These are phyloP conservation scores for Leucosporidium yakuticum DNA, from an alignment of 768 basidiomycete species.

Conservation along the genomic window DNA sequence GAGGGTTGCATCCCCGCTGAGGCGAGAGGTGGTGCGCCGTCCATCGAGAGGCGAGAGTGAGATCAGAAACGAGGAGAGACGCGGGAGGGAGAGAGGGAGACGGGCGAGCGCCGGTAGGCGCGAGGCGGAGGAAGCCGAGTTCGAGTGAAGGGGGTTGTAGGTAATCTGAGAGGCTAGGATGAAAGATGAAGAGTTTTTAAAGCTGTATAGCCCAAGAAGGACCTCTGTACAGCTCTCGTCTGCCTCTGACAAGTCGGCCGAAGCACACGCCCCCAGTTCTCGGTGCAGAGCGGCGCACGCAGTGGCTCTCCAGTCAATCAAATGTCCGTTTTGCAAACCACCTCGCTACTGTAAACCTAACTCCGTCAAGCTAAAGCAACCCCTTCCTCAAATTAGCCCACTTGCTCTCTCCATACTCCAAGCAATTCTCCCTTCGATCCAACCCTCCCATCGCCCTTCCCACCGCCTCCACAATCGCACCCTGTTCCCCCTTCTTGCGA, in stretches of 20 bases:
- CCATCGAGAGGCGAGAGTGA: not conserved
- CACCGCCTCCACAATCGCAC: slow-evolving; percentile 70
- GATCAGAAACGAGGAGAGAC: not conserved
- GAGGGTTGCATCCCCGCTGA: not conserved
- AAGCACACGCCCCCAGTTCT: no score
- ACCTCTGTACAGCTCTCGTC: not conserved
- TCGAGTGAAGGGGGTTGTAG: not conserved
- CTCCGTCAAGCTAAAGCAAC: not conserved
- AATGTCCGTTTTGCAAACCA: no score
- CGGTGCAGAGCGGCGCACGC: no score
- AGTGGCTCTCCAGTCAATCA: no score
- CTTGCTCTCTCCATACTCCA: slow-evolving; percentile 66
- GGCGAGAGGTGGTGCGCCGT: not conserved
- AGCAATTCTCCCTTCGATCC: slow-evolving; percentile 70
- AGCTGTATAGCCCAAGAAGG: not conserved
- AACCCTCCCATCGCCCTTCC: slow-evolving; percentile 50
- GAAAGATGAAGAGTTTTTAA: not conserved
- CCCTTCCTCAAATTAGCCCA: slow-evolving; percentile 69
- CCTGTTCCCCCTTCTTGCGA: slow-evolving; percentile 62
- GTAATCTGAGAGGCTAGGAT: not conserved
- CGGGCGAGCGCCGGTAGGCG: not conserved
- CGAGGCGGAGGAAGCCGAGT: not conserved
- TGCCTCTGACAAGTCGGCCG: no score
- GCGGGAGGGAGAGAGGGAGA: not conserved
- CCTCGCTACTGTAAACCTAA: no score